Evolutionary conservation across 1,284 basidiomycete species (phyloP), one percentile per base, ranked within the genome.

Genomic region (Polyporus tsugae): DNA sequence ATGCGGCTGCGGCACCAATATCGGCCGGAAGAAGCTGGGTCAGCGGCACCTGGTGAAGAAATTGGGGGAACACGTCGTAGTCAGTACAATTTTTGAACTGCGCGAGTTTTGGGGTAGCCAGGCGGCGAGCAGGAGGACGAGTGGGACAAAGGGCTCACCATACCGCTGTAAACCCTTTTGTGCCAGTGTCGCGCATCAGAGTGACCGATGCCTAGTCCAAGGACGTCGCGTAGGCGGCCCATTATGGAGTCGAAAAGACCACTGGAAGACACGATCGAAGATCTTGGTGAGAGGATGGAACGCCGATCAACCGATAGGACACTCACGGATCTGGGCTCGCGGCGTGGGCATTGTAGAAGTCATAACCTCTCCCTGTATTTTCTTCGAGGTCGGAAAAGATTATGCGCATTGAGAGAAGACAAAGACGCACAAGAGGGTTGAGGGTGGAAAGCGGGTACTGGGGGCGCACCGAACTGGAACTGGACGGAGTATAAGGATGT

Each of bases 1-100:
- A 91, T 2, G 89, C 89, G 35, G 89, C 89, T 6, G 89, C 90
- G 72, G 89, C 85, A 0, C 90, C 90, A 36, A 91, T 82, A 66
- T 90, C 88, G 22, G 78, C 73, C 0, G 89, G 87, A 10, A 81
- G 75, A 77, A 89, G 81, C 44, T 72, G 70, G 0, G 63, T 61
- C 33, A 80, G 77, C 68, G 77, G 80, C 25, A 86, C 77, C 73
- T 87, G 83, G 82, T 13, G 22, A 11, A 25, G 10, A 25, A 7
- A 88, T 70, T 35, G 85, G 42, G 25, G 5, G 9, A 9, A 17
- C 35, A 53, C 52, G 62, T 64, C 66, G 61, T 84, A 63, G 86
- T 84, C 66, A 86, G 85, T 49, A 89, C 80, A 49, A 78, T 81
- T 66, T 87, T 85, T 55, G 42, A 29, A 62, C 42, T 42, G 35